Evolutionary conservation across 345 rosid genomes (phyloP).

Genomic region (Eucalyptus leucophloia): DNA sequence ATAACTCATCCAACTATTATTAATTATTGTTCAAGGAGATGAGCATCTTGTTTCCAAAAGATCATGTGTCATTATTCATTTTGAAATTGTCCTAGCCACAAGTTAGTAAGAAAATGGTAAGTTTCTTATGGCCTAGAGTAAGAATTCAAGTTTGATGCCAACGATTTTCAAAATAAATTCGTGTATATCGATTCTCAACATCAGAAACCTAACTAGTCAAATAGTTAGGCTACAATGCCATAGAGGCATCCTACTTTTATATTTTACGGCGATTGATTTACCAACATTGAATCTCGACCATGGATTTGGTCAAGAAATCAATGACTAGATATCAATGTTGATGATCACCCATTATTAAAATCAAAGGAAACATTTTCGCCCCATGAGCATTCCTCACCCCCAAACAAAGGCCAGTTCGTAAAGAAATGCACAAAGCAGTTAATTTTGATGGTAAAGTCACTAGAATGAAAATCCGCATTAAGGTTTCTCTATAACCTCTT

Average conservation of each 20-base stretch:
- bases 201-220: fast-evolving
- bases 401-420: fast-evolving
- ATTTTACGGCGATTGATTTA: fast-evolving
- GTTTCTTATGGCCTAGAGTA: neutral
- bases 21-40: fast-evolving
- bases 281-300: neutral
- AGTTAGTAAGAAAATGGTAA: fast-evolving
- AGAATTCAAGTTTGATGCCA: neutral
- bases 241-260: neutral
- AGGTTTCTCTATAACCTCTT: neutral
- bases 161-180: no score
- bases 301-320: neutral
- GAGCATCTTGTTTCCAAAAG: fast-evolving
- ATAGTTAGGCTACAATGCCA: fast-evolving
- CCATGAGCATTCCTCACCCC: neutral
- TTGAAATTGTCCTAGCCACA: neutral
- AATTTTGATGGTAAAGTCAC: neutral
- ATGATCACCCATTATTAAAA: neutral
- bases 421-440: neutral
- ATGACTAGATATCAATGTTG: fast-evolving
- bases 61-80: neutral
- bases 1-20: no score
- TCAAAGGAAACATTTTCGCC: fast-evolving
- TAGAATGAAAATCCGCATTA: neutral
- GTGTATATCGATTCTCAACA: no score